Conservation (phyloP, 2,329 filamentous ascomycete genomes). For the Aspergillus felis region DNA sequence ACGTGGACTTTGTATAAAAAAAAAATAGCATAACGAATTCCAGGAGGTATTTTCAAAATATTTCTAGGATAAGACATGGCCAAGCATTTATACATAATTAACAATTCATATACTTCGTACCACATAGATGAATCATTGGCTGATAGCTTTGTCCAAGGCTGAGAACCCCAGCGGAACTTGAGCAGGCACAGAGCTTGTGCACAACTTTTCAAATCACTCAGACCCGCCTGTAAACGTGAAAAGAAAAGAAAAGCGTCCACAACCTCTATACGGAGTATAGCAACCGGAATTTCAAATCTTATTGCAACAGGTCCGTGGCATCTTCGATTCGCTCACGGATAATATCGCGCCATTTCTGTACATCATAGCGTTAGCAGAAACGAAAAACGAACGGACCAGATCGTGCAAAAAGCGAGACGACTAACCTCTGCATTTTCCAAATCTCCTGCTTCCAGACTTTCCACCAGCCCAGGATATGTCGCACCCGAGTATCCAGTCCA, state of each 20-base stretch:
- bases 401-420: slow-evolving; percentile 11
- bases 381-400: background rate
- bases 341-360: slow-evolving; percentile 40
- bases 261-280: background rate
- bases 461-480: slow-evolving; percentile 62
- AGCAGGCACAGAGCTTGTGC: background rate
- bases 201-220: background rate
- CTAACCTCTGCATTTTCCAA: slow-evolving; percentile 49
- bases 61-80: background rate
- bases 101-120: background rate
- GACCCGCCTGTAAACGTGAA: background rate
- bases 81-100: background rate
- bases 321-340: slow-evolving; percentile 34
- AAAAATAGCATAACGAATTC: background rate
- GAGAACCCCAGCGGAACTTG: background rate
- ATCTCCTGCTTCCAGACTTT: slow-evolving; percentile 54
- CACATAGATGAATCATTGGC: background rate
- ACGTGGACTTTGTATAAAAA: background rate
- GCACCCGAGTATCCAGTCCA: slow-evolving; percentile 88
- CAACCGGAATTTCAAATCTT: background rate
- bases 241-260: background rate
- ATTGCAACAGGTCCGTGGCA: slow-evolving; percentile 29
- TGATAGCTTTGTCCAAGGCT: background rate
- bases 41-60: background rate
- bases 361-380: slow-evolving; percentile 1